Evolutionary conservation across 371 early-diverging fungal genomes (phyloP), one percentile per base, ranked within the genome.

Genomic region (Actinomucor elegans): DNA sequence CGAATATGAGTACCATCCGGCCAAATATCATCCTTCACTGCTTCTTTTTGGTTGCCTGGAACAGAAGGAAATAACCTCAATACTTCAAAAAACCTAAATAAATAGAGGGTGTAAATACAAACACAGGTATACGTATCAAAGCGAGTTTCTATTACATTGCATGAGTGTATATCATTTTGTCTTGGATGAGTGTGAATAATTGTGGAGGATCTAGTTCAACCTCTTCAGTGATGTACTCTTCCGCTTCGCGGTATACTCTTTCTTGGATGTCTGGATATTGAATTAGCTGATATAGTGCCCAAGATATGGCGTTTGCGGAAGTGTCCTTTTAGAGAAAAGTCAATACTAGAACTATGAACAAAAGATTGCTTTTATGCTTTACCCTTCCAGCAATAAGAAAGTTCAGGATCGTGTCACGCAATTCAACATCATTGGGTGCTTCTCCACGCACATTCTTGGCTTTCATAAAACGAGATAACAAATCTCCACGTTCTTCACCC

Each of bases 31-130:
- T 87, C 89, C 11, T 80, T 57, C 18, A 86, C 55, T 7, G 86
- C 87, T 27, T 66, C 59, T 67, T 89, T 90, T 34, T 75, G 62
- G 27, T 88, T 83, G 5, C 42, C 55, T 34, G 93, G 92, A 0
- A 92, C 90, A 10, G 82, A 77, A 0, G 91, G 90, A 61, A 86
- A 78, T 8, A 89, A 64, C 12, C 91, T 78, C 5, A 92, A 60
- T 0, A 84, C 73, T 63, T 92, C 93, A 47, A 73, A 72, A 46
- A 79, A 74, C 18, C 68, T 73, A 21, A 29, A 4, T 35, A 43
- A 15, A 26, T 17, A 21, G n/a, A 9, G 32, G 11, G 31, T 27
- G 29, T 28, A 17, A 6, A 44, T 15, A 44, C 2, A 29, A 15
- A 44, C n/a, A n/a, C n/a, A n/a, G n/a, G n/a, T n/a, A n/a, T n/a